Conservation (phyloP, 2,329 filamentous ascomycete genomes). For the Cladosporium sp. region DNA sequence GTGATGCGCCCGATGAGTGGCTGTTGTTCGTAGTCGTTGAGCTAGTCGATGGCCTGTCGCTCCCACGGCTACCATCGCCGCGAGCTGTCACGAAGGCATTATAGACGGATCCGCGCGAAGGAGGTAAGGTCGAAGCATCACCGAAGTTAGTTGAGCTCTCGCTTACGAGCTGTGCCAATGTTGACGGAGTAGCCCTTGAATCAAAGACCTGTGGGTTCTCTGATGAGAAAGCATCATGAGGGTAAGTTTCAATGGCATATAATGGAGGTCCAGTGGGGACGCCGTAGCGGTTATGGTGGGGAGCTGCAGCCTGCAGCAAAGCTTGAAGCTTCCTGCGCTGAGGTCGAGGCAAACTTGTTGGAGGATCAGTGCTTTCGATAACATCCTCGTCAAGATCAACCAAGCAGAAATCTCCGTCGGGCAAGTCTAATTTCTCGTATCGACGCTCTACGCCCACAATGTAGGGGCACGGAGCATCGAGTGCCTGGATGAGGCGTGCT, state of each 20-base stretch:
- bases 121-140: slow-evolving; percentile 50
- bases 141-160: slow-evolving; percentile 88
- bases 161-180: slow-evolving; percentile 78
- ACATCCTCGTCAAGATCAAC: slow-evolving; percentile 90
- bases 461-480: slow-evolving; percentile 94
- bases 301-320: slow-evolving; percentile 82
- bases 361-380: slow-evolving; percentile 77
- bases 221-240: slow-evolving; percentile 82
- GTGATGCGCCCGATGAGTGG: slow-evolving; percentile 41
- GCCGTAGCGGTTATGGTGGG: slow-evolving; percentile 81
- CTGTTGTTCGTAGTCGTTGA: slow-evolving; percentile 44
- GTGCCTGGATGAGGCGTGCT: slow-evolving; percentile 77
- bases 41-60: slow-evolving; percentile 75
- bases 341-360: slow-evolving; percentile 77
- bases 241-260: slow-evolving; percentile 89
- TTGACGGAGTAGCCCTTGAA: slow-evolving; percentile 63
- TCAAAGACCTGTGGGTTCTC: slow-evolving; percentile 80
- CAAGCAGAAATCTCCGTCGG: slow-evolving; percentile 91
- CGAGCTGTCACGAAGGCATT: slow-evolving; percentile 84
- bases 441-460: slow-evolving; percentile 93
- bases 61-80: slow-evolving; percentile 55
- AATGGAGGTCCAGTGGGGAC: slow-evolving; percentile 84
- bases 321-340: slow-evolving; percentile 86
- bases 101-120: slow-evolving; percentile 65
- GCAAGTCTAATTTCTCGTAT: slow-evolving; percentile 80